Evolutionary conservation across 2,329 filamentous ascomycete species (phyloP).

Genomic region (Penicillium sp.): DNA sequence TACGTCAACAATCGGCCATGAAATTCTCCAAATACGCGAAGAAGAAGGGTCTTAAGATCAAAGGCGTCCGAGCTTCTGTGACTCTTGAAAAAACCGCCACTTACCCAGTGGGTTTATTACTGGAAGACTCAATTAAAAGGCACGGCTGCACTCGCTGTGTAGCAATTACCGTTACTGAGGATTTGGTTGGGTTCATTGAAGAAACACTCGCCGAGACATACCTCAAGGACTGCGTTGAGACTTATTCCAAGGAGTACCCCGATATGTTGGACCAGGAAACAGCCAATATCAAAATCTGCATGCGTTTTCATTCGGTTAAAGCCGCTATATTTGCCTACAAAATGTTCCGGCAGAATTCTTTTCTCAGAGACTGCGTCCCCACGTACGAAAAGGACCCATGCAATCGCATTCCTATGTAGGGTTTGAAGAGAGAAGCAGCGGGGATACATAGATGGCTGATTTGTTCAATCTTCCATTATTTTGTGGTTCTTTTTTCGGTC

Average conservation of each 20-base stretch:
- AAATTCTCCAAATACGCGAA: conserved; percentile 19
- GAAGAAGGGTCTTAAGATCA: conserved; percentile 19
- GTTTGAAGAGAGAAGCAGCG: background rate
- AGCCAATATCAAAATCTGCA: background rate
- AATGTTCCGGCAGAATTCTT: background rate
- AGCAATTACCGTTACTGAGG: background rate
- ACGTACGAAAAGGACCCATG: conserved; percentile 10
- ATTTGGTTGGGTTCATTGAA: background rate
- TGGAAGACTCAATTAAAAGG: conserved; percentile 1
- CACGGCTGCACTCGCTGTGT: conserved; percentile 11
- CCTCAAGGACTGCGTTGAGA: conserved; percentile 2
- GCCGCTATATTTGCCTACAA: conserved; percentile 1
- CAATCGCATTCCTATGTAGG: background rate
- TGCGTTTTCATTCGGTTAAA: conserved; percentile 13
- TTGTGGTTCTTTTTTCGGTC: background rate
- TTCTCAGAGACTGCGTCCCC: background rate
- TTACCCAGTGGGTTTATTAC: conserved; percentile 1
- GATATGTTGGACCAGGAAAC: background rate
- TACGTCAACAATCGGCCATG: conserved; percentile 22
- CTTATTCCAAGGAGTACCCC: background rate
- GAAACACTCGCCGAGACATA: background rate
- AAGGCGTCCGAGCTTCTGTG: conserved; percentile 11
- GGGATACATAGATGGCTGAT: background rate
- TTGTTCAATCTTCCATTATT: background rate
- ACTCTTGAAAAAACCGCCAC: conserved; percentile 12